Percentiles rank a stretch among this genome's conserved stretches.
phyloP scores from a whole-genome alignment of 805 yeast genomes.

The Suhomyces xylopsoci region DNA sequence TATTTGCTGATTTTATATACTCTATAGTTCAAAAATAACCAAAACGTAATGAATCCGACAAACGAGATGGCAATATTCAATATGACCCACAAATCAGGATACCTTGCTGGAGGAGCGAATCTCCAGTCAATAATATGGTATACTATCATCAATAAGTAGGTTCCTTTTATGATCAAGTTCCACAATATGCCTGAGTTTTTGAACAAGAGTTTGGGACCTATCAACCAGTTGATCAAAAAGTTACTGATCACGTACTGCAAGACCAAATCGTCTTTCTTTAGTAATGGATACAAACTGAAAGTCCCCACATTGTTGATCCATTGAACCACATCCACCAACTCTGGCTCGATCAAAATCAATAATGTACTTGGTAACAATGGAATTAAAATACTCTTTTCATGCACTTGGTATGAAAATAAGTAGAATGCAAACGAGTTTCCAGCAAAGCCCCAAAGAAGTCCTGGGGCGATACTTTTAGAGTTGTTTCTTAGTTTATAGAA shows the following conservation, averaged over 20 bases:
- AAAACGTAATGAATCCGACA: slow-evolving; percentile 69
- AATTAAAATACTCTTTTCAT: slow-evolving; percentile 85
- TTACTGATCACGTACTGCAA: slow-evolving; percentile 69
- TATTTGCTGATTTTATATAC: slow-evolving; percentile 15
- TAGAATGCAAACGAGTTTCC: slow-evolving; percentile 85
- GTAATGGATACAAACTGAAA: slow-evolving; percentile 85
- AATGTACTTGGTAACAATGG: slow-evolving; percentile 85
- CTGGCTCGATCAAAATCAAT: slow-evolving; percentile 52
- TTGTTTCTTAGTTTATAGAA: slow-evolving; percentile 10
- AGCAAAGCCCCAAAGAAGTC: slow-evolving; percentile 63
- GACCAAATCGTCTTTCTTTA: slow-evolving; percentile 68
- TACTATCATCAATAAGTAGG: slow-evolving; percentile 42
- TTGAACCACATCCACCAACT: slow-evolving; percentile 66
- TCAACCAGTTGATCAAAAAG: slow-evolving; percentile 72
- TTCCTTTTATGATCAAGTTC: slow-evolving; percentile 22
- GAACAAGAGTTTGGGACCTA: slow-evolving; percentile 39
- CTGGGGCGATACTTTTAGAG: slow-evolving; percentile 14
- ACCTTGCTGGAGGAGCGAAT: slow-evolving; percentile 51
- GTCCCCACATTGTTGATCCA: slow-evolving; percentile 86
- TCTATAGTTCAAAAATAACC: slow-evolving; percentile 75
- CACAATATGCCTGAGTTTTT: slow-evolving; percentile 18
- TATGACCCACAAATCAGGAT: slow-evolving; percentile 86
- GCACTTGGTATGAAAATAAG: slow-evolving; percentile 92
- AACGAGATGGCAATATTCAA: slow-evolving; percentile 72
- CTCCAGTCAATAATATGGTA: slow-evolving; percentile 55